Evolutionary conservation across 768 basidiomycete genomes (phyloP), one percentile per base, ranked within the genome.

Genomic region (Boletus vermiculosoides): DNA sequence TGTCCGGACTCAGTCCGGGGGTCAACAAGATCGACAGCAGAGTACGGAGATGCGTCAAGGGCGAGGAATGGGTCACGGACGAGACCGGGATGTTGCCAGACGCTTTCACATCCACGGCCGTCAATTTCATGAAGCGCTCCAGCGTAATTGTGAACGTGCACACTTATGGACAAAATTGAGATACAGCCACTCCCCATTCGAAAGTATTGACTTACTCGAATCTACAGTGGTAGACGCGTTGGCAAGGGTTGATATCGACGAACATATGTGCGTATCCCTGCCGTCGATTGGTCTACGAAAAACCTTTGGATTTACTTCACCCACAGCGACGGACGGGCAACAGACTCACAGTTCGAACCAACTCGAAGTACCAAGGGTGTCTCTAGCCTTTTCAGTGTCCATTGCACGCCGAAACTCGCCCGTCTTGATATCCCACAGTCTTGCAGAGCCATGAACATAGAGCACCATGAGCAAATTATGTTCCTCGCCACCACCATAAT

Each of bases 341-440:
- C 2, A 28, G 7, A 59, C 77, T 46, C 63, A 95, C 96, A 89
- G 65, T 51, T 85, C 79, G 18, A 72, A 71, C 96, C 95, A 98
- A 1, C 82, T 83, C 0, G 87, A 86, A 66, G 89, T 81, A 2
- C 67, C 69, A 5, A 96, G 63, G 54, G 93, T 76, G 48, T 93
- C 92, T 49, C 84, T 81, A 0, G 88, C 92, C 66, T 90, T 94
- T 41, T 87, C 87, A 9, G 77, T 62, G 6, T 79, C 79, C 81
- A 91, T 91, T 0, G 93, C 90, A 48, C 96, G 76, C 80, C 92
- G 83, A 63, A 98, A 88, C 63, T 97, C 94, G 55, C 81, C 81
- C 0, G 86, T 88, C 58, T 84, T 83, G 16, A 87, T 75, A 64
- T 98, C 92, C 94, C 97, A 99, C 2, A 95, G 73, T 41, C 97